Evolutionary conservation across 345 rosid species (phyloP).

Genomic region (Psidium guajava): DNA sequence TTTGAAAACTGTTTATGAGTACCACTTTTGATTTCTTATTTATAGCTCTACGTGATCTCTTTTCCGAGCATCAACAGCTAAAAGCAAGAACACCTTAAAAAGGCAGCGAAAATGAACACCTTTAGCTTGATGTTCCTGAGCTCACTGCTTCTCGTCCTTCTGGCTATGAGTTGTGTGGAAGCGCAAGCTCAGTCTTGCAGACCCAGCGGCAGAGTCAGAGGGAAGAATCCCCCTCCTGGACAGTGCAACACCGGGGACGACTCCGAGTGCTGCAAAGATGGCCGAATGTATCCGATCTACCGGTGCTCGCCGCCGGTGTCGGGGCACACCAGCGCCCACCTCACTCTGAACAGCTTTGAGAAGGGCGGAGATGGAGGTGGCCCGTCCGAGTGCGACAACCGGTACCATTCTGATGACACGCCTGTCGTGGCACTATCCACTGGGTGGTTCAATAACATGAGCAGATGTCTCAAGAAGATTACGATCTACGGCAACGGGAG

Average conservation of each 20-base stretch:
- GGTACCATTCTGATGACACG: conserved; percentile 1
- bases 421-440: conserved; percentile 19
- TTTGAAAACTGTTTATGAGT: background rate
- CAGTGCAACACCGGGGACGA: conserved; percentile 17
- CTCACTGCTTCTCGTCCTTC: background rate
- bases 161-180: background rate
- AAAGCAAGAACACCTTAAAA: background rate
- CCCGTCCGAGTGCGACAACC: conserved; percentile 15
- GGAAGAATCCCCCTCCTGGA: conserved; percentile 14
- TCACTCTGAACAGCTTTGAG: conserved; percentile 8
- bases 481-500: conserved; percentile 9
- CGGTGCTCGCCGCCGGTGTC: background rate
- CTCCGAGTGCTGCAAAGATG: conserved; percentile 15
- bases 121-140: background rate
- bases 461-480: conserved; percentile 5
- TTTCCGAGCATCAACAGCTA: background rate
- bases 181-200: conserved; percentile 7
- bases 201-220: conserved; percentile 14
- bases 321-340: background rate
- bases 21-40: background rate
- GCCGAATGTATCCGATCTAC: conserved; percentile 8
- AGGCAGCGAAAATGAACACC: background rate
- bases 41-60: background rate
- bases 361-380: conserved; percentile 12
- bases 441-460: conserved; percentile 10